Base-by-base conservation (phyloP, 306 rosid genomes). In the Glycine tomentella region DNA sequence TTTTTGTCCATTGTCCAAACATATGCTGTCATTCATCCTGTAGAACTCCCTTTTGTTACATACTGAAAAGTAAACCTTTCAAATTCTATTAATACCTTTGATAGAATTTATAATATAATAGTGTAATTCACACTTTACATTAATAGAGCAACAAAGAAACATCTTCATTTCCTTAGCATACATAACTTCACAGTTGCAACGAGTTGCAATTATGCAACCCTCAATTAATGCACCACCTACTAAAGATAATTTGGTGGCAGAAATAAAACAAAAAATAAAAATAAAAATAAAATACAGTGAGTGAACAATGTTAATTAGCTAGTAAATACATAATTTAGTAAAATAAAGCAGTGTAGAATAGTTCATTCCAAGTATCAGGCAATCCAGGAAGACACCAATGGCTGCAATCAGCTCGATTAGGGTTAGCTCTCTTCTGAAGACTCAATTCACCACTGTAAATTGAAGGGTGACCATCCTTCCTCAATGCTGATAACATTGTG, bases 361-460 rank as follows among this genome's bases (percentile, higher is more conserved):
- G 85, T 66, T 93, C 87, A 84, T 93, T 93, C 97, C 95, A 93
- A 68, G 97, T 90, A 85, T 93, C 97, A 71, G 97, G 97, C 80
- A 93, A 76, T 4, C 95, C 97, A 69, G 93, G 95, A 77, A 93
- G 93, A 80, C 98, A 91, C 98, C 97, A 93, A 80, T 90, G 98
- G 84, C 98, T 93, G 72, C 97, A 91, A 85, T 90, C 98, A 45
- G 95, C 93, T 1, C 90, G 83, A 7, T 75, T 85, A 3, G 91
- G 97, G 77, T 90, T 89, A 40, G 93, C 84, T 80, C 87, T 86
- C 80, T 93, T 92, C 55, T 81, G 77, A 1, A 95, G 95, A 56
- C 77, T 91, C 84, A 93, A 77, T 51, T 93, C 94, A 4, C 98
- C 97, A 34, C 91, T 90, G 53, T 93, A 93, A 48, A 93, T 90